Percentiles rank a stretch among this genome's conserved stretches.
phyloP scores from a whole-genome alignment of 2,329 filamentous ascomycete genomes.

The Fusarium chlamydosporum region DNA sequence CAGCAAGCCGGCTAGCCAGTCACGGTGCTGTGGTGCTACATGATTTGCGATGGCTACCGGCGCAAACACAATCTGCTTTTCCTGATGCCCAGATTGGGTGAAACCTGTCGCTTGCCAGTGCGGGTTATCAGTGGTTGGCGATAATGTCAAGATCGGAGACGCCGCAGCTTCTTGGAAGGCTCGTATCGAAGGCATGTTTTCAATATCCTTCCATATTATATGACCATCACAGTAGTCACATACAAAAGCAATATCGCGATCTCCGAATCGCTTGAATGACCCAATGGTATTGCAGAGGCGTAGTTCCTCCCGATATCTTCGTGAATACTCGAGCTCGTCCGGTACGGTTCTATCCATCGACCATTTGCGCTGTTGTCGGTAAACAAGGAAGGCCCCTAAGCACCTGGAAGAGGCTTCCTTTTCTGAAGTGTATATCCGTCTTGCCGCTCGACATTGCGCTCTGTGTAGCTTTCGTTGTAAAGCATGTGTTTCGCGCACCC shows the following conservation, averaged over 20 bases:
- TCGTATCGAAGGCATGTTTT: slow-evolving; percentile 65
- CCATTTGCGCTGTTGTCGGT: slow-evolving; percentile 63
- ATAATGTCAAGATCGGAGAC: slow-evolving; percentile 44
- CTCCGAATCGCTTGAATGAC: slow-evolving; percentile 69
- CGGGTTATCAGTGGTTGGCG: slow-evolving; percentile 52
- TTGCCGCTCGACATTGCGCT: slow-evolving; percentile 69
- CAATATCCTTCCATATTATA: slow-evolving; percentile 70
- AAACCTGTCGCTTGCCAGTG: slow-evolving; percentile 68
- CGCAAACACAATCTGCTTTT: slow-evolving; percentile 69
- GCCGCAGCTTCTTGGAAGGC: slow-evolving; percentile 51
- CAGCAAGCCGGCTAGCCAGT: slow-evolving; percentile 66
- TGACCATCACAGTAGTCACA: slow-evolving; percentile 75
- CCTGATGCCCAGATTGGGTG: slow-evolving; percentile 57
- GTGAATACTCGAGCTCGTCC: slow-evolving; percentile 54
- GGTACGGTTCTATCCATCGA: slow-evolving; percentile 42
- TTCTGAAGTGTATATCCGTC: slow-evolving; percentile 68
- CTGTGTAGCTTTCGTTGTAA: slow-evolving; percentile 68
- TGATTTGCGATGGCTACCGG: slow-evolving; percentile 72
- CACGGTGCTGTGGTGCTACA: slow-evolving; percentile 63
- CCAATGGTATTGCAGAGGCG: slow-evolving; percentile 66
- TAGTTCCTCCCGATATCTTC: slow-evolving; percentile 64
- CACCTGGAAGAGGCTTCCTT: slow-evolving; percentile 65
- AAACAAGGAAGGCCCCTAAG: slow-evolving; percentile 69
- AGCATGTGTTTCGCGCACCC: slow-evolving; percentile 66
- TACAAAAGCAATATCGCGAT: slow-evolving; percentile 69